Base-by-base conservation (phyloP, 306 rosid species). In the Pyrus pyrifolia region DNA sequence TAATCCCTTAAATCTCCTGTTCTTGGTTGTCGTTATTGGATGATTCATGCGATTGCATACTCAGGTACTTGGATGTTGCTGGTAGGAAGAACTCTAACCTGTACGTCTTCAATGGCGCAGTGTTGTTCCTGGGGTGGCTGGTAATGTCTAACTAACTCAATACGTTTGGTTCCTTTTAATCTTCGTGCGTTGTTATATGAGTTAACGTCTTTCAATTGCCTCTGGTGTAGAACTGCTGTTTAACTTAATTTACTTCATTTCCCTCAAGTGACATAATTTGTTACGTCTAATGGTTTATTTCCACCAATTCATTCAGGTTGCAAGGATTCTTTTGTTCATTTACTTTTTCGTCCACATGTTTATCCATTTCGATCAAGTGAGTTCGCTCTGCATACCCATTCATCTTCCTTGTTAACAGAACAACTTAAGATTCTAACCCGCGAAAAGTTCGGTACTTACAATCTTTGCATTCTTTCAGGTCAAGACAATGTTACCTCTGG, bases 71-170 rank as follows among this genome's bases (percentile, higher is more conserved):
- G 91, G 97, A 93, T 71, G 67, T 66, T 65, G 75, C 90, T 83
- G 96, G 96, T 80, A 85, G 46, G 79, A 93, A 91, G 87, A 83
- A 68, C 87, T 90, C 97, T 25, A 85, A 58, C 73, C 76, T 85
- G 71, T 93, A 93, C 69, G 57, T 86, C 62, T 81, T 68, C 85
- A 93, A 91, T 83, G 98, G 98, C 3, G 19, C 90, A 75, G 96
- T 89, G 10, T 79, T 93, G 87, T 93, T 93, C 91, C 76, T 91
- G 8, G 97, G 98, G 84, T 93, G 98, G 98, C 81, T 93, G 98
- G 98, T 93, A 93, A 76, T 72, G 88, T 82, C 82, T 62, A 62
- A 74, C 71, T 80, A 72, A 75, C 88, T 79, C 78, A 49, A 78
- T 70, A 14, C 60, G 71, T 71, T 71, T 69, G 42, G 22, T 70